Base-by-base conservation (phyloP, 345 rosid genomes). In the Linum lewisii region DNA sequence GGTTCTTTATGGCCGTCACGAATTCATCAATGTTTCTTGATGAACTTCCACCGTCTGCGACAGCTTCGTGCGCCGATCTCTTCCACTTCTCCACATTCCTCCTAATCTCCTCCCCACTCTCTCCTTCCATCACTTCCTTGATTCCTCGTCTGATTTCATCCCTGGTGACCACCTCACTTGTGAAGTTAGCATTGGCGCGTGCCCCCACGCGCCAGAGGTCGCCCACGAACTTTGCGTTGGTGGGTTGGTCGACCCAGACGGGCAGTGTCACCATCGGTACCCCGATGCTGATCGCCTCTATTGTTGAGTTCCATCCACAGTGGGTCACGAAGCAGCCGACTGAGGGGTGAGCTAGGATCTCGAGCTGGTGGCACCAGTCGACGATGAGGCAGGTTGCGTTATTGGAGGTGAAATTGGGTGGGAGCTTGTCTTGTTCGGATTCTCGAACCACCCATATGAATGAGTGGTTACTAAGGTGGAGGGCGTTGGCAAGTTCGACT, bases 281-380 rank as follows among this genome's bases (percentile, higher is more conserved):
- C 10, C 57, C 57, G 25, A 22, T 21, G 18, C 57, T 1, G 5
- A 54, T 21, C 15, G 57, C 57, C 26, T 54, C 57, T 26, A 54
- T 54, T 13, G 57, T 54, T 13, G 57, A 54, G 15, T 54, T 54
- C 57, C 57, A 54, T 26, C 57, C 57, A 23, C 29, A 54, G 15
- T 54, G 57, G 7, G 57, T 20, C 25, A 54, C 20, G 25, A 54
- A 54, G 23, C 57, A 22, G 1, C 57, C 57, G 6, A 24, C 25
- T 21, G 57, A 54, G 23, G 15, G 57, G 13, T 54, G 57, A 14
- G 25, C 25, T 14, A 54, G 15, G 2, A 54, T 15, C 57, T 20
- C 23, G 1, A 54, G 13, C 13, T 54, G 57, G 4, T 14, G 24
- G 8, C 25, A 22, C 57, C 57, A 54, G 6, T 4, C 26, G 2